These are phyloP conservation scores for Pyricularia sp. DNA, from an alignment of 2,329 filamentous ascomycete genomes.

Conservation along the genomic window DNA sequence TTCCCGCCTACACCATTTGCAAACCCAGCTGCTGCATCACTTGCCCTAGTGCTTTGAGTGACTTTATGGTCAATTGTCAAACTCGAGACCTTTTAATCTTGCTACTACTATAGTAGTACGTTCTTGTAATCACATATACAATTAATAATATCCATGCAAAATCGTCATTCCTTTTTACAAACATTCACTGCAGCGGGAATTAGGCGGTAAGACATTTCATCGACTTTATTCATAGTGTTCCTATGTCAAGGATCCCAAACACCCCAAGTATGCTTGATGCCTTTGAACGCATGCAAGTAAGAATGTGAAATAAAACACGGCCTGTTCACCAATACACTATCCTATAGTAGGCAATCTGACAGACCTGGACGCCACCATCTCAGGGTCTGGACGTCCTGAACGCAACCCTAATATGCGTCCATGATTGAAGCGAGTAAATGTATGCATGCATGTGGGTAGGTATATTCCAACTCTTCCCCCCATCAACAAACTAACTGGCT, in stretches of 20 bases:
- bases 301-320: background rate
- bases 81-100: background rate
- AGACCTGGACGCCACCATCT: constrained; percentile 5
- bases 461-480: background rate
- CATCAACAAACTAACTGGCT: background rate
- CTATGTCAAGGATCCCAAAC: background rate
- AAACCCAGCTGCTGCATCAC: too few relatives aligned
- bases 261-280: background rate
- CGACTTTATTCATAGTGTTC: background rate
- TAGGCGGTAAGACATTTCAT: background rate
- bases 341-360: background rate
- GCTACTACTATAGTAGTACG: background rate
- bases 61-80: background rate
- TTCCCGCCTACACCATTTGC: too few relatives aligned
- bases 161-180: background rate
- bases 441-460: background rate
- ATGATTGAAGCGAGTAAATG: background rate
- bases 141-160: background rate
- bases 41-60: background rate
- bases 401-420: background rate
- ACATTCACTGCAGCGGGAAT: background rate
- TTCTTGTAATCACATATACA: background rate
- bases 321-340: background rate
- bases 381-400: constrained; percentile 5
- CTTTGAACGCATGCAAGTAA: background rate